Evolutionary conservation across 148 eudicot genomes (phyloP), one percentile per base, ranked within the genome.

Genomic region (Persicaria maculosa): DNA sequence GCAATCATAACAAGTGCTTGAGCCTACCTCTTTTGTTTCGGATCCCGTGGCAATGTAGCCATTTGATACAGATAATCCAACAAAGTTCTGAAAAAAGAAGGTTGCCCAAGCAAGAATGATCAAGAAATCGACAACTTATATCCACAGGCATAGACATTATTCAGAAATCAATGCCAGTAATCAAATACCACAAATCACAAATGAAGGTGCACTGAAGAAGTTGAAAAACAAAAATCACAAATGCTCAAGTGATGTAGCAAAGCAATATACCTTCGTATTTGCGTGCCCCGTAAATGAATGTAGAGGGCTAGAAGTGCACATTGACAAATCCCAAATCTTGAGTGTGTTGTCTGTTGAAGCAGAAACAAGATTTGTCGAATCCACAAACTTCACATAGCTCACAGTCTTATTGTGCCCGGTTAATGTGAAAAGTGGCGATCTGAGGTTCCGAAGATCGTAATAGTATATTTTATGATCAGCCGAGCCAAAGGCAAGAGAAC

Each of bases 11-110:
- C 4, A 36, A 14, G 9, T 17, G 7, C 25, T 65, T 11, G 45
- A 65, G 6, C 20, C 0, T 86, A 95, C 99, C 99, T 95, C 99
- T 74, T 95, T 95, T 73, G 99, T 95, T 82, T 95, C 97, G 44
- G 99, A 95, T 78, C 99, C 99, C n/a, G 99, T 95, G 45, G 97
- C 99, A 67, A 95, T 92, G 77, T 95, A 95, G 79, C 97, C 99
- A 54, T 95, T 96, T 48, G 90, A 87, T 48, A 92, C 94, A 7
- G 99, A 95, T 74, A 95, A 80, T 68, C 99, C 99, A 72, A 95
- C 97, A 78, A 95, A 95, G 77, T 95, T 95, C 99, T 92, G 94
- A 57, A 77, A 76, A n/a, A 77, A 76, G 53, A 43, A 52, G 72
- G 36, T 7, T 59, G 58, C 65, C 36, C 19, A 20, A 45, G 7